Percentiles rank a stretch among this genome's conserved stretches.
Conservation (phyloP, 768 basidiomycete genomes). For the Mycena galericulata region DNA sequence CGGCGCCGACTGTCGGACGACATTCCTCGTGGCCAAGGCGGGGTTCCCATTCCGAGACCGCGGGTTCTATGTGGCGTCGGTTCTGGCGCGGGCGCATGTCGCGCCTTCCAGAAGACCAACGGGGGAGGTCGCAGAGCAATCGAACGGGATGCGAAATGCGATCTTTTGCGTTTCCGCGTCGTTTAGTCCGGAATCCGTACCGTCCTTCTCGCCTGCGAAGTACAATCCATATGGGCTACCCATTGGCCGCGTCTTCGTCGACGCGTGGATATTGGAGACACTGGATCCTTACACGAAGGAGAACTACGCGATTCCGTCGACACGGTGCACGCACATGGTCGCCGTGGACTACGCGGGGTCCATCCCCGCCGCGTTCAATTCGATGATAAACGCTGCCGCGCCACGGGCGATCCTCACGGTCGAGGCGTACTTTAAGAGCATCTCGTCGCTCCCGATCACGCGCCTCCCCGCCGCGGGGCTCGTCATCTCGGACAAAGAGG, state of each 20-base stretch:
- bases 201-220: slow-evolving; percentile 68
- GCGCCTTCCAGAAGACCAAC: slow-evolving; percentile 57
- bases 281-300: slow-evolving; percentile 95
- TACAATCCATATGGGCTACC: slow-evolving; percentile 84
- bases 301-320: slow-evolving; percentile 94
- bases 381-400: slow-evolving; percentile 83
- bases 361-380: slow-evolving; percentile 86
- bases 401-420: slow-evolving; percentile 79
- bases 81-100: slow-evolving; percentile 70
- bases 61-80: slow-evolving; percentile 85
- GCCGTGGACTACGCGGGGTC: slow-evolving; percentile 90
- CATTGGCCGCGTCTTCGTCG: slow-evolving; percentile 84
- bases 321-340: slow-evolving; percentile 85
- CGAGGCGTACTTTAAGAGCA: slow-evolving; percentile 78
- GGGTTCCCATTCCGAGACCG: slow-evolving; percentile 93
- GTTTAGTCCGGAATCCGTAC: slow-evolving; percentile 73
- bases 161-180: slow-evolving; percentile 90
- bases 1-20: slow-evolving; percentile 78
- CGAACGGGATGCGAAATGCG: slow-evolving; percentile 64
- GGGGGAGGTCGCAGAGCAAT: slow-evolving; percentile 53
- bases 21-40: slow-evolving; percentile 79
- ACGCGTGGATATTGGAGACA: slow-evolving; percentile 97
- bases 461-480: slow-evolving; percentile 76
- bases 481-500: slow-evolving; percentile 65
- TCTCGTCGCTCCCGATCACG: slow-evolving; percentile 73